phyloP scores from a whole-genome alignment of 306 rosid genomes.

The Datisca glomerata region DNA sequence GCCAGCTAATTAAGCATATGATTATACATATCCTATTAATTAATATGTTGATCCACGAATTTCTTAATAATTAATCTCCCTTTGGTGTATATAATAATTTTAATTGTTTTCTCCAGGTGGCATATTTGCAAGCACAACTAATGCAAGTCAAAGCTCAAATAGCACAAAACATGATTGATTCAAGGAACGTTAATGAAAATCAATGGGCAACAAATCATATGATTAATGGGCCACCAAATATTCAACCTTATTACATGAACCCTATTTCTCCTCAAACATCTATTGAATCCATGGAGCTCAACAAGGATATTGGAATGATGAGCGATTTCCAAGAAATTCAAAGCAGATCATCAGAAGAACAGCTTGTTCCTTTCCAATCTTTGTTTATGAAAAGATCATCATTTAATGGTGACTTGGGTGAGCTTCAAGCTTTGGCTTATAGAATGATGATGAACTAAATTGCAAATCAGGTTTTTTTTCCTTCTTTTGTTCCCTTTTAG shows the following conservation, averaged over 20 bases:
- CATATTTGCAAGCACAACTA: conserved; percentile 75
- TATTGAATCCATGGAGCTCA: background rate
- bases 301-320: background rate
- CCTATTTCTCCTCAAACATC: background rate
- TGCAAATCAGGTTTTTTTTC: background rate
- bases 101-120: conserved; percentile 53
- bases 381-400: background rate
- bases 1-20: too few relatives aligned
- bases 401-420: background rate
- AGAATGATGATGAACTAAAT: background rate
- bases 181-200: background rate
- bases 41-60: too few relatives aligned
- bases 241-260: background rate
- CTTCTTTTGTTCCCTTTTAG: too few relatives aligned
- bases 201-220: background rate
- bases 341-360: background rate
- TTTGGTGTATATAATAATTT: too few relatives aligned
- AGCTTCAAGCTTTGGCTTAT: background rate
- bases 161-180: conserved; percentile 33
- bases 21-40: too few relatives aligned
- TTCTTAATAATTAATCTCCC: too few relatives aligned
- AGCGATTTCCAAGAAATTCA: background rate
- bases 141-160: conserved; percentile 74
- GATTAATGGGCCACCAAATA: background rate
- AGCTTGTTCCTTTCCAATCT: background rate